Conservation (phyloP, 345 rosid species). For the Euphorbia pulcherrima region DNA sequence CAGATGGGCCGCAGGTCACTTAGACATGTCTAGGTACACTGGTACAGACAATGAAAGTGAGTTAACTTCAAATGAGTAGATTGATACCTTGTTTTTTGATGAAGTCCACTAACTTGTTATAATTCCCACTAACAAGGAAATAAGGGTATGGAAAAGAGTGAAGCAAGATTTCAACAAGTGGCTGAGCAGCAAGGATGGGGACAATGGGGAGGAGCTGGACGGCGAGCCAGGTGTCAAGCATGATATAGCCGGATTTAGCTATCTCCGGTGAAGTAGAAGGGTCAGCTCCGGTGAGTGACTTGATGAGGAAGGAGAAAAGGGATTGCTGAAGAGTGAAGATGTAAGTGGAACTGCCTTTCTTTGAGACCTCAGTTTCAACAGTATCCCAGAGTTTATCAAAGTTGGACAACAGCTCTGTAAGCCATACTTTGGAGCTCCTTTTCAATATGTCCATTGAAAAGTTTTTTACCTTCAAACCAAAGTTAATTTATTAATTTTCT, state of each 20-base stretch:
- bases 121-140: constrained; percentile 52
- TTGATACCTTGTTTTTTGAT: constrained; percentile 39
- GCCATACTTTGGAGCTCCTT: constrained; percentile 68
- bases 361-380: constrained; percentile 44
- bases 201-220: constrained; percentile 60
- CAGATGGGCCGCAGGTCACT: too few relatives aligned
- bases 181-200: constrained; percentile 43
- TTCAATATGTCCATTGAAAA: constrained; percentile 54
- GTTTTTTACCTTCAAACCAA: constrained; percentile 43
- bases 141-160: constrained; percentile 76
- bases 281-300: constrained; percentile 59
- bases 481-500: too few relatives aligned
- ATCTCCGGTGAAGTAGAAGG: constrained; percentile 42
- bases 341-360: constrained; percentile 38
- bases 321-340: constrained; percentile 44
- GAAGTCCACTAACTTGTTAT: constrained; percentile 50
- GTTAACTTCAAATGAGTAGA: background rate
- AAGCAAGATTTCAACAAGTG: constrained; percentile 66
- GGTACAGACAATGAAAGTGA: background rate
- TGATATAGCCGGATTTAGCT: constrained; percentile 42
- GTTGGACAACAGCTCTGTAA: constrained; percentile 37
- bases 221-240: constrained; percentile 59
- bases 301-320: constrained; percentile 57
- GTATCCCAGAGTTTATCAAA: constrained; percentile 52
- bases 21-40: too few relatives aligned